Percentiles rank a stretch among this genome's conserved stretches.
Conservation (phyloP, 768 basidiomycete species). For the Leccinum olivaceopallidum region DNA sequence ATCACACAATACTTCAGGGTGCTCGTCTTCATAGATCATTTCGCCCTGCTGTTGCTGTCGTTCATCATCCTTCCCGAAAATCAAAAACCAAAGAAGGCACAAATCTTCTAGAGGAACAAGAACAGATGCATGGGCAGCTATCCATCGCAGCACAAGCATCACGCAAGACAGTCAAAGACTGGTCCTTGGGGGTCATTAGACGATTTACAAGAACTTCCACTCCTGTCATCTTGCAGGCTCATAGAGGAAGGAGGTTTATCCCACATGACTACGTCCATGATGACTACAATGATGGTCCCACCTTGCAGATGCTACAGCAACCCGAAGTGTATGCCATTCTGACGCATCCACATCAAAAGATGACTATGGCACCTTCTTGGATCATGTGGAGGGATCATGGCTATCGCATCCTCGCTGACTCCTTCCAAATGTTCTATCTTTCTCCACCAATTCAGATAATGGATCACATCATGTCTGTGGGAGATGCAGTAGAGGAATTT, state of each 20-base stretch:
- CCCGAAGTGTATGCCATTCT: constrained; percentile 3
- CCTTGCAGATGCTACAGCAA: constrained; percentile 9
- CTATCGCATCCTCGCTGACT: constrained; percentile 2
- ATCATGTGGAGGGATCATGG: constrained; percentile 14
- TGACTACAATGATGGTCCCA: constrained; percentile 10
- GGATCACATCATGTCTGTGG: constrained; percentile 1
- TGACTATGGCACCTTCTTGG: constrained; percentile 1
- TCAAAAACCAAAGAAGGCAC: neutral
- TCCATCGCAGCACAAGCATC: no score
- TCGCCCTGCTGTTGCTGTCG: neutral
- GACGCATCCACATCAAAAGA: neutral
- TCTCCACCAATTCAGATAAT: neutral
- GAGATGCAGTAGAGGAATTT: neutral
- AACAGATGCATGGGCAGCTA: no score
- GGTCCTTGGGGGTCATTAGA: no score
- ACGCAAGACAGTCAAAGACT: no score
- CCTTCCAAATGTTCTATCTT: constrained; percentile 13
- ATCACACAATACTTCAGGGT: constrained; percentile 1
- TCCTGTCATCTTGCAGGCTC: neutral
- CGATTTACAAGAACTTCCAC: neutral
- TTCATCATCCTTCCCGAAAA: neutral
- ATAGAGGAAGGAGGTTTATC: neutral
- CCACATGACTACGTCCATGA: neutral
- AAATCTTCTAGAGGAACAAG: neutral
- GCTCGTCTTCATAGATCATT: neutral